A percentile compares a stretch with the other conserved stretches of the same genome.
Evolutionary conservation across 2,329 filamentous ascomycete genomes (phyloP).

Genomic region (Fusarium torulosum): DNA sequence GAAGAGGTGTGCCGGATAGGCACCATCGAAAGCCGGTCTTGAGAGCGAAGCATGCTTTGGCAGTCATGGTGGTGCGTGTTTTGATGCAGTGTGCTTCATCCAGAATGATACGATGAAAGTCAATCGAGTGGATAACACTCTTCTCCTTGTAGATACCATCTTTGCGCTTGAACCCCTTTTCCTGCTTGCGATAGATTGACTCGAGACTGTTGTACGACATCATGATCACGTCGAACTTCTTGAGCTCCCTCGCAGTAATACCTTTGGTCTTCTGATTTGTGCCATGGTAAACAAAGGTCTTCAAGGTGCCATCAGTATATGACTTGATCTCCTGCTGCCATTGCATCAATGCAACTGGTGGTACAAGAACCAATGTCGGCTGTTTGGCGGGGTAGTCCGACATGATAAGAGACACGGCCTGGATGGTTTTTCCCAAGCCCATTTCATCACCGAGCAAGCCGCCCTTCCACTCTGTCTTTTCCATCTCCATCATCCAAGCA

Average conservation of each 20-base stretch:
- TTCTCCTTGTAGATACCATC: slow-evolving; percentile 83
- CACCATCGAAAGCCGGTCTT: slow-evolving; percentile 94
- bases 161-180: slow-evolving; percentile 87
- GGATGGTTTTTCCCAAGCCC: slow-evolving; percentile 98
- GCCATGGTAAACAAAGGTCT: slow-evolving; percentile 90
- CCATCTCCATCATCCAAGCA: slow-evolving; percentile 94
- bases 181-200: slow-evolving; percentile 91
- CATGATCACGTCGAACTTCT: slow-evolving; percentile 91
- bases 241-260: slow-evolving; percentile 79
- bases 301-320: slow-evolving; percentile 88
- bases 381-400: slow-evolving; percentile 89
- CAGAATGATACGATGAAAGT: slow-evolving; percentile 91
- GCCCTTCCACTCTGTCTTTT: slow-evolving; percentile 85
- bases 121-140: slow-evolving; percentile 83
- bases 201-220: slow-evolving; percentile 96
- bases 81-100: slow-evolving; percentile 98
- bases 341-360: slow-evolving; percentile 94
- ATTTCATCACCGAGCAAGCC: slow-evolving; percentile 97
- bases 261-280: slow-evolving; percentile 86
- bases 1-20: slow-evolving; percentile 91
- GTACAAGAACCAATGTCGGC: slow-evolving; percentile 89
- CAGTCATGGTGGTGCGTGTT: slow-evolving; percentile 87
- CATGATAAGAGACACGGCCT: slow-evolving; percentile 98
- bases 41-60: slow-evolving; percentile 93
- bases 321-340: slow-evolving; percentile 86